Evolutionary conservation across 257 asterid genomes (phyloP).

Genomic region (Verbena officinalis): DNA sequence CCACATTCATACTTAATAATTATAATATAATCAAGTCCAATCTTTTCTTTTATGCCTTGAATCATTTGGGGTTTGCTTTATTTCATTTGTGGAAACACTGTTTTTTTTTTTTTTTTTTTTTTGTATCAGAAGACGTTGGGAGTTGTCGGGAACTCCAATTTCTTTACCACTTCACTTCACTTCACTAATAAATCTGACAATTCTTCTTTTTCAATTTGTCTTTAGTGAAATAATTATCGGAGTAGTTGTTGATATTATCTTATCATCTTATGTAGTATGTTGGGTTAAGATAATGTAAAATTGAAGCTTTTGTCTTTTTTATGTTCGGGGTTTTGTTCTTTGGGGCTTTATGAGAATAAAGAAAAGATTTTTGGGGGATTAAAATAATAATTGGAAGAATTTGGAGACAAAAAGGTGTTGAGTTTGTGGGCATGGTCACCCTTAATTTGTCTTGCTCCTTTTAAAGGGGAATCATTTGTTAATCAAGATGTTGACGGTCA

Average conservation of each 20-base stretch:
- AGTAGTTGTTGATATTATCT: neutral
- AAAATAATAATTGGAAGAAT: conserved; percentile 16
- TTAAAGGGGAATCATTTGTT: conserved; percentile 35
- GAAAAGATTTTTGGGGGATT: neutral
- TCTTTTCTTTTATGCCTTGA: neutral
- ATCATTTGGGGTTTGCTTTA: conserved; percentile 6
- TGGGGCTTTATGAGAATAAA: conserved; percentile 1
- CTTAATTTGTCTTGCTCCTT: conserved; percentile 36
- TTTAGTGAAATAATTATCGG: neutral
- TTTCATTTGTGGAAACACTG: conserved; percentile 15
- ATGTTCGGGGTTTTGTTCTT: neutral
- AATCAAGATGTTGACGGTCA: conserved; percentile 36
- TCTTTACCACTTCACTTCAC: neutral
- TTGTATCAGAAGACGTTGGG: conserved; percentile 40
- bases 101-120: too few relatives aligned
- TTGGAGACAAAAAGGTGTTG: neutral
- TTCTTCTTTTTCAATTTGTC: conserved; percentile 12
- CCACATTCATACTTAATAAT: neutral
- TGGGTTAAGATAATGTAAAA: neutral
- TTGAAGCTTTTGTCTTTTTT: conserved; percentile 3
- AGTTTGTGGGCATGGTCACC: conserved; percentile 15
- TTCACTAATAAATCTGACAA: neutral
- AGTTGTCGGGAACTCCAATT: conserved; percentile 32
- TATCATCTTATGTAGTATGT: neutral
- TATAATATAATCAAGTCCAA: conserved; percentile 1